Evolutionary conservation across 371 early-diverging fungal species (phyloP), one percentile per base, ranked within the genome.

Genomic region (Entomophthora muscae): DNA sequence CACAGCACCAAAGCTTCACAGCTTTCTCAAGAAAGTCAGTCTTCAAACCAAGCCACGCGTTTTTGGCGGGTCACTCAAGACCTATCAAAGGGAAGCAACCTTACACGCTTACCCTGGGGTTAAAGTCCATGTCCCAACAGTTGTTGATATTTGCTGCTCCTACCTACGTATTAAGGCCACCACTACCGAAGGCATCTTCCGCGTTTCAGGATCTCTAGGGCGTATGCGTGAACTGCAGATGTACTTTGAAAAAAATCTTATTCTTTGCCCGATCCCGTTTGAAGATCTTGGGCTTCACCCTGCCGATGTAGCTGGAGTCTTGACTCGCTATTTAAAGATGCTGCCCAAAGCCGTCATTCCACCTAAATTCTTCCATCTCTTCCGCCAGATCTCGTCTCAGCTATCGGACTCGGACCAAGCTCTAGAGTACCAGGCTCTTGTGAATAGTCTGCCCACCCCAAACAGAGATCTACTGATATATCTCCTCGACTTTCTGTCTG

Each of bases 261-360:
- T 71, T 1, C 81, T 78, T 62, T 81, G 82, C 17, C 66, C 73
- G 10, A 68, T 72, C 31, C 63, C 80, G 23, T 82, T 81, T 80
- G 65, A 69, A 31, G 77, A 73, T 17, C 30, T 62, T n/a, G 53
- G 62, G 2, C 42, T 62, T 28, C 78, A 78, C 5, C 78, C 79
- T 12, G 80, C 80, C 64, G 83, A 83, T 69, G 83, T 81, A 32
- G 81, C 82, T 12, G 80, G 78, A 67, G 74, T 82, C n/a, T 71
- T 83, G 66, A 75, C 79, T 12, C 74, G 83, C 55, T 83, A 77
- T 64, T 70, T 83, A n/a, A 82, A 81, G 63, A 72, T 76, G 65
- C 68, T 83, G 21, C 82, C 81, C 33, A 78, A 80, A 32, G 79
- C 82, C 21, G 76, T 83, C 52, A 80, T 83, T 63, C 71, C 75